These are phyloP conservation scores for Jamesozyma lodderae DNA, from an alignment of 805 yeast genomes.

Conservation along the genomic window DNA sequence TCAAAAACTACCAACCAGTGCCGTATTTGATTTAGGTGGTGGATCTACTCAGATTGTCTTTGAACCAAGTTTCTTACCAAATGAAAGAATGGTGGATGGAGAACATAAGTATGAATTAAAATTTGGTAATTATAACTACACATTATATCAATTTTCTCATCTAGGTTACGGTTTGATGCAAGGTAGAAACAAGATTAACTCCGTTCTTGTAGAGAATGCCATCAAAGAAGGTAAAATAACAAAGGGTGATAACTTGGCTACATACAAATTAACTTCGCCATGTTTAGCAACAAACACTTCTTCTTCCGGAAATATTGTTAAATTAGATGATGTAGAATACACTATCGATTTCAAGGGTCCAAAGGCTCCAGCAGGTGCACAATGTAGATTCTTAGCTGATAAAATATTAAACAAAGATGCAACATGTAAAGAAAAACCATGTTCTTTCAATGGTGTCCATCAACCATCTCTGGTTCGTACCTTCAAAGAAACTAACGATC, in stretches of 20 bases:
- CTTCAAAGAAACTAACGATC: constrained; percentile 62
- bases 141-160: constrained; percentile 87
- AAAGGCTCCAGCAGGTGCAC: constrained; percentile 55
- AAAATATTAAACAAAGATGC: constrained; percentile 72
- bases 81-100: constrained; percentile 65
- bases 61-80: constrained; percentile 70
- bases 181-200: constrained; percentile 78
- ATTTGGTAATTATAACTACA: constrained; percentile 76
- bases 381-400: constrained; percentile 83
- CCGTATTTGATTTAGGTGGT: constrained; percentile 96
- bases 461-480: constrained; percentile 84
- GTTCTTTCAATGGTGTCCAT: constrained; percentile 95
- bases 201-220: constrained; percentile 47
- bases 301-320: constrained; percentile 55
- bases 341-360: constrained; percentile 61
- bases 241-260: constrained; percentile 32
- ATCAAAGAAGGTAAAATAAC: constrained; percentile 35
- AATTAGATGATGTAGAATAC: constrained; percentile 39
- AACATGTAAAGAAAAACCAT: constrained; percentile 66
- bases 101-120: constrained; percentile 75
- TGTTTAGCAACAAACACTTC: constrained; percentile 75
- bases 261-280: constrained; percentile 56
- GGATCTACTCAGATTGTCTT: constrained; percentile 98
- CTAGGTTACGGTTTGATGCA: constrained; percentile 93
- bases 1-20: constrained; percentile 77